Percentiles rank a stretch among this genome's conserved stretches.
These are phyloP conservation scores for Graphilbum ipis-grandicollis DNA, from an alignment of 2,329 filamentous ascomycete species.

Conservation along the genomic window DNA sequence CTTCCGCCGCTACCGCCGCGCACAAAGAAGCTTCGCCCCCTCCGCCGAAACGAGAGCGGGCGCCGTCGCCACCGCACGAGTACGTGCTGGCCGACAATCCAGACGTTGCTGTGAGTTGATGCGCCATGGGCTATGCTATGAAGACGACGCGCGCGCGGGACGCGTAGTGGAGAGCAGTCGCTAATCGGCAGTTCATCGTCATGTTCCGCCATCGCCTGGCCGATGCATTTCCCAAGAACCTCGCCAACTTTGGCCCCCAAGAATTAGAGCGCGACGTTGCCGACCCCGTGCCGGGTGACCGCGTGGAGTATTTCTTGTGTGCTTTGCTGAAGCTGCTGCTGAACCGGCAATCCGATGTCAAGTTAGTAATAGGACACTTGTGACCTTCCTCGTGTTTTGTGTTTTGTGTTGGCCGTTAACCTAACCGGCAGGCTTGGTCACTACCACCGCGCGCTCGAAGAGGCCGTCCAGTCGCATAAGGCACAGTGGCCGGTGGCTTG, in stretches of 20 bases:
- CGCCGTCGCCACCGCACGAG: slow-evolving; percentile 79
- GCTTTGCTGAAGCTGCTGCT: slow-evolving; percentile 73
- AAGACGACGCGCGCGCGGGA: too few relatives aligned
- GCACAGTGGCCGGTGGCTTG: slow-evolving; percentile 77
- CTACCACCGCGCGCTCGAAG: slow-evolving; percentile 83
- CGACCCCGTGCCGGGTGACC: slow-evolving; percentile 61
- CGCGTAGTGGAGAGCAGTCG: background rate
- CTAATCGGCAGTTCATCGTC: slow-evolving; percentile 61
- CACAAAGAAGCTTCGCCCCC: slow-evolving; percentile 22
- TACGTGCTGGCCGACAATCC: slow-evolving; percentile 78
- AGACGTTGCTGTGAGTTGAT: slow-evolving; percentile 75
- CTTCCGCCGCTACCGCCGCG: slow-evolving; percentile 18
- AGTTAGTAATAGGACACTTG: too few relatives aligned
- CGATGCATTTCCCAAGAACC: slow-evolving; percentile 73
- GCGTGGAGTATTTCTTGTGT: slow-evolving; percentile 77
- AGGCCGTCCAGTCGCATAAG: slow-evolving; percentile 72
- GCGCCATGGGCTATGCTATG: too few relatives aligned
- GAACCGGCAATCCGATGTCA: slow-evolving; percentile 96
- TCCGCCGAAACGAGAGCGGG: slow-evolving; percentile 52
- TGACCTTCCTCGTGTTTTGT: slow-evolving; percentile 1
- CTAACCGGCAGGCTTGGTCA: slow-evolving; percentile 54
- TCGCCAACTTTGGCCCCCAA: slow-evolving; percentile 82
- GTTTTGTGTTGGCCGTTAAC: too few relatives aligned
- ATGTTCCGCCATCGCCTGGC: slow-evolving; percentile 93
- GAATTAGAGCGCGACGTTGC: slow-evolving; percentile 80